Percentiles rank a stretch among this genome's conserved stretches.
These are phyloP conservation scores for Pseudevernia furfuracea DNA, from an alignment of 495 filamentous ascomycete species.

Conservation along the genomic window DNA sequence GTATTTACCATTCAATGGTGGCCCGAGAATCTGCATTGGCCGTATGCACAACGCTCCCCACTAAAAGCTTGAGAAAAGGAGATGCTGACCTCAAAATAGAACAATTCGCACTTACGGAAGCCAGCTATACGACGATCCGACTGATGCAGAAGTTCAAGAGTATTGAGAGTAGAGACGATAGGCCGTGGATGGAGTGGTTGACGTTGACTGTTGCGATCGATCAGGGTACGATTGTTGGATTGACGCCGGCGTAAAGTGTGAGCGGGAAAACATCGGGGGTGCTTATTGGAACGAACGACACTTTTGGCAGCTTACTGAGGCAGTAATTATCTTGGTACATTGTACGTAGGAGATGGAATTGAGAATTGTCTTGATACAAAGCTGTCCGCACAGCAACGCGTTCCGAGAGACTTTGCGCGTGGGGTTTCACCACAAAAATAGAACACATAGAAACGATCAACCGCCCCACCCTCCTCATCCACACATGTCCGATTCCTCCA, in stretches of 20 bases:
- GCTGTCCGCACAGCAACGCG: too few species aligned
- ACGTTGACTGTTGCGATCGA: slow-evolving; percentile 16
- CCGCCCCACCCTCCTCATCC: too few species aligned
- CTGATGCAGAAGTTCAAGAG: slow-evolving; percentile 63
- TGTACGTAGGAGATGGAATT: too few species aligned
- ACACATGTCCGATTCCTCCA: too few species aligned
- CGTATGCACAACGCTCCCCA: slow-evolving; percentile 21
- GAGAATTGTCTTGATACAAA: too few species aligned
- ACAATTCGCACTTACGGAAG: slow-evolving; percentile 75
- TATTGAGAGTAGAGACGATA: slow-evolving; percentile 30
- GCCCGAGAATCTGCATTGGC: too few species aligned
- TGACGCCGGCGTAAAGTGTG: slow-evolving; percentile 17
- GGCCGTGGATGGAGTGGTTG: slow-evolving; percentile 21
- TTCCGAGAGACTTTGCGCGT: too few species aligned
- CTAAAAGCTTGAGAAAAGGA: neutral
- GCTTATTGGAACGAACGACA: neutral
- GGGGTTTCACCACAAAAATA: too few species aligned
- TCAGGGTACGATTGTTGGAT: slow-evolving; percentile 18
- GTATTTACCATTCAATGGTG: slow-evolving; percentile 74
- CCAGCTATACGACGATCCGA: slow-evolving; percentile 62
- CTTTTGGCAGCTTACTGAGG: neutral
- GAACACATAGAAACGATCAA: too few species aligned
- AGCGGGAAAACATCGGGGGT: too few species aligned
- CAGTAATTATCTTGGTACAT: too few species aligned
- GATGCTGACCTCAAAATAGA: slow-evolving; percentile 32